Conservation (phyloP, 106 monocot genomes). For the Acorus gramineus region DNA sequence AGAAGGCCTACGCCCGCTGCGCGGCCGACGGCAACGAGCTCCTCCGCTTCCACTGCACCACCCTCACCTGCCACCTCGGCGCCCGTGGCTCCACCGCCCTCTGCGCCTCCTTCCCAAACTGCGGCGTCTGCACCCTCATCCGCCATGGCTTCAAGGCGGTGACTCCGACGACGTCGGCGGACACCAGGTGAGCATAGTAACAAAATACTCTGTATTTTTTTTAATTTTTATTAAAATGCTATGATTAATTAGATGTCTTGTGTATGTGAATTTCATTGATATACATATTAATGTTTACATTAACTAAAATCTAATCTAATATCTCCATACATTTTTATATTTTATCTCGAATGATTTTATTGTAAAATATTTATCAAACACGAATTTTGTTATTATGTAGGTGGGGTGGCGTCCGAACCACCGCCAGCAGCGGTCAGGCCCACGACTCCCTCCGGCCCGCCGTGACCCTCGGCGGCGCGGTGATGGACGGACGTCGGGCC, state of each 20-base stretch:
- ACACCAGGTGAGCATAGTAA: constrained; percentile 18
- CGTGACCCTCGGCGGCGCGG: not conserved
- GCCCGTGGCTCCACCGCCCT: constrained; percentile 39
- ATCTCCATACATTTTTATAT: too few relatives aligned
- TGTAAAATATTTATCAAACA: too few relatives aligned
- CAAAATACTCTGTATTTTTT: too few relatives aligned
- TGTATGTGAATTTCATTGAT: too few relatives aligned
- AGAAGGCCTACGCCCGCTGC: constrained; percentile 51
- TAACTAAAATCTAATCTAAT: too few relatives aligned
- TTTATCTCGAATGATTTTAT: too few relatives aligned
- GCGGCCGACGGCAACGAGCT: constrained; percentile 98
- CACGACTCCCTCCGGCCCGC: constrained; percentile 30
- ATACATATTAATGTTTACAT: too few relatives aligned
- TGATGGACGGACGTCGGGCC: constrained; percentile 18
- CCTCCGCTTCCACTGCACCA: constrained; percentile 76
- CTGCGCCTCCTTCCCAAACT: constrained; percentile 30
- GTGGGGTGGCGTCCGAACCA: constrained; percentile 13
- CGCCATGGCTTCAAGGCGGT: constrained; percentile 53
- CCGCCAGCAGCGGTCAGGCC: constrained; percentile 80
- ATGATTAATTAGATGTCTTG: too few relatives aligned
- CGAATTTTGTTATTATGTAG: too few relatives aligned
- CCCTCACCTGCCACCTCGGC: constrained; percentile 69
- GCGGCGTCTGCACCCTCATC: constrained; percentile 64
- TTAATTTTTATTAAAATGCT: too few relatives aligned
- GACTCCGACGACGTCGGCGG: constrained; percentile 13